Evolutionary conservation across 192 early-diverging fungal genomes (phyloP), one percentile per base, ranked within the genome.

Genomic region (Ambispora gerdemannii): DNA sequence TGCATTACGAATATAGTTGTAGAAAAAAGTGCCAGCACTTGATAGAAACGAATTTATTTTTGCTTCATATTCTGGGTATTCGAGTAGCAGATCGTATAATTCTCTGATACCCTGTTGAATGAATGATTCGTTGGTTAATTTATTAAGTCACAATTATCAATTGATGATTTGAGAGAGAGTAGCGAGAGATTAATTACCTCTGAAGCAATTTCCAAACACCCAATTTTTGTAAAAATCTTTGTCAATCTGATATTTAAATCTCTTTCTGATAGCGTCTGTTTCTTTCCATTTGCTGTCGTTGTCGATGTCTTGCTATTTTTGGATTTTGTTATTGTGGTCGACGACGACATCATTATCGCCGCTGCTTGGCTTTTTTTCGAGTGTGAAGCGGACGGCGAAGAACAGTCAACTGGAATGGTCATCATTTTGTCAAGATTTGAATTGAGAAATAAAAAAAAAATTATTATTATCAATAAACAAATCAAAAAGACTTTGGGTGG

Each of bases 151-250:
- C n/a, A n/a, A n/a, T n/a, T n/a, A n/a, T n/a, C n/a, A n/a, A n/a
- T n/a, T n/a, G n/a, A n/a, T n/a, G n/a, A n/a, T n/a, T n/a, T n/a
- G n/a, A n/a, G n/a, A n/a, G n/a, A n/a, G n/a, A n/a, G 31, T 30
- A 31, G 31, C 28, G 15, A 60, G 22, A 32, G n/a, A n/a, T 30
- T n/a, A n/a, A n/a, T 34, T 77, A 84, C 85, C 74, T 86, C 78
- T 72, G 89, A 87, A 1, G 88, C 89, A 27, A 86, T 74, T 13
- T 89, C 87, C 33, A 86, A 76, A 28, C 80, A 80, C n/a, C 85
- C 82, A 64, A 94, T 90, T 72, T 89, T 86, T 6, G 74, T 83
- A 74, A 93, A 94, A 43, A 94, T 89, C 31, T 82, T 75, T 7
- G 81, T 86, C n/a, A 94, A 69, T 31, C 79, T 72, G 60, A 73